Evolutionary conservation across 768 basidiomycete genomes (phyloP).

Genomic region (Leucosporidium scottii): DNA sequence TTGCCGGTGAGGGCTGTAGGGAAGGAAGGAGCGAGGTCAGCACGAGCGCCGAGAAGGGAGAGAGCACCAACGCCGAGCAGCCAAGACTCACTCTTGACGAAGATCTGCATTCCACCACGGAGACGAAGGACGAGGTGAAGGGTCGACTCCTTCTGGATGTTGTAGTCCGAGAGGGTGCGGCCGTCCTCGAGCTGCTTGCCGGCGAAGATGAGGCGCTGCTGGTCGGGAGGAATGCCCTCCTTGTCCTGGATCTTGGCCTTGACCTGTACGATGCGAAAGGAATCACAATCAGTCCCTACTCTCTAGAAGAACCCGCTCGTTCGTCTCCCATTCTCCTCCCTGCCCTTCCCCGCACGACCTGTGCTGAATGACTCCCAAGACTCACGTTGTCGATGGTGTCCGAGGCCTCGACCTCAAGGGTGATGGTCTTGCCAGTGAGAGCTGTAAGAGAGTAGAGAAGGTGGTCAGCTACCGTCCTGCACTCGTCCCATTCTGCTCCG

Average conservation of each 20-base stretch:
- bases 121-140: conserved; percentile 91
- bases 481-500: no score
- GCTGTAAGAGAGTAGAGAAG: conserved; percentile 34
- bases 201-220: conserved; percentile 84
- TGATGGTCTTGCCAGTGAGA: conserved; percentile 97
- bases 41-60: conserved; percentile 48
- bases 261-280: conserved; percentile 46
- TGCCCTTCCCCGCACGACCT: no score
- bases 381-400: conserved; percentile 84
- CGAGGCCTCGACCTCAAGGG: conserved; percentile 83
- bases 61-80: not conserved
- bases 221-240: conserved; percentile 87
- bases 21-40: conserved; percentile 48
- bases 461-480: no score
- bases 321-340: no score
- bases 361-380: not conserved
- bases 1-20: conserved; percentile 64
- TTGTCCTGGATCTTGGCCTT: conserved; percentile 95
- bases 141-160: conserved; percentile 77
- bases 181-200: conserved; percentile 90
- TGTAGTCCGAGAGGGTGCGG: conserved; percentile 81
- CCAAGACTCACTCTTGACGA: conserved; percentile 58
- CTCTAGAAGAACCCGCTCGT: no score
- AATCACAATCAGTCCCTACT: no score
- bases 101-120: conserved; percentile 86